Conservation (phyloP, 2,329 filamentous ascomycete genomes). For the Cercospora sojina region DNA sequence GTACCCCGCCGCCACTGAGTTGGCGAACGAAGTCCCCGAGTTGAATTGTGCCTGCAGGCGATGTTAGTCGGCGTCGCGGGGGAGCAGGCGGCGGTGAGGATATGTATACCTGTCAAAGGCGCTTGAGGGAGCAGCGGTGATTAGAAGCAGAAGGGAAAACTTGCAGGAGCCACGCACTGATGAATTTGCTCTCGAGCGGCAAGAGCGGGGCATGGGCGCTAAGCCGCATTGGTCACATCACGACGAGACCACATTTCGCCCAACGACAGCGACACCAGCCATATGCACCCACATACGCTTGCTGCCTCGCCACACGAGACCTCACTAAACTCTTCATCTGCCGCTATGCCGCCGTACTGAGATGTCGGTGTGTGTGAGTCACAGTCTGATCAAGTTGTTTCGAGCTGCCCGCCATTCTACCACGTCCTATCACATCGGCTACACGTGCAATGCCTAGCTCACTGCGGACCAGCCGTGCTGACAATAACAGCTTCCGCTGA, state of each 20-base stretch:
- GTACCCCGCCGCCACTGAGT: conserved; percentile 7
- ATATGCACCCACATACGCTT: not conserved
- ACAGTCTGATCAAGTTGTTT: not conserved
- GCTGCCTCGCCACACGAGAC: not conserved
- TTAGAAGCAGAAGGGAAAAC: conserved; percentile 3
- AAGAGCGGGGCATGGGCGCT: not conserved
- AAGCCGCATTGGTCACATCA: conserved; percentile 1
- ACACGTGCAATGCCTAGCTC: not conserved
- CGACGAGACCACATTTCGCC: not conserved
- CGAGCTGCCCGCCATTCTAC: not conserved
- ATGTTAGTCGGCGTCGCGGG: not conserved
- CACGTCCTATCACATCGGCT: not conserved
- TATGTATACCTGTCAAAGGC: conserved; percentile 30
- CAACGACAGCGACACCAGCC: not conserved
- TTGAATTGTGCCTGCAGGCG: conserved; percentile 12
- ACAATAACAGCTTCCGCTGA: not conserved
- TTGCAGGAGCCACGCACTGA: conserved; percentile 1
- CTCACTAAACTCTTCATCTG: not conserved
- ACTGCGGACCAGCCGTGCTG: not conserved
- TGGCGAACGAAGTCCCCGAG: conserved; percentile 14
- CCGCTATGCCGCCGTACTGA: not conserved
- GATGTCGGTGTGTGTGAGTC: not conserved
- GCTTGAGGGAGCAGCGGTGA: conserved; percentile 14
- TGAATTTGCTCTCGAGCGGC: conserved; percentile 1
- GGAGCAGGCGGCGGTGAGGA: conserved; percentile 9